These are phyloP conservation scores for Metarhizium album DNA, from an alignment of 2,329 filamentous ascomycete genomes.

Conservation along the genomic window DNA sequence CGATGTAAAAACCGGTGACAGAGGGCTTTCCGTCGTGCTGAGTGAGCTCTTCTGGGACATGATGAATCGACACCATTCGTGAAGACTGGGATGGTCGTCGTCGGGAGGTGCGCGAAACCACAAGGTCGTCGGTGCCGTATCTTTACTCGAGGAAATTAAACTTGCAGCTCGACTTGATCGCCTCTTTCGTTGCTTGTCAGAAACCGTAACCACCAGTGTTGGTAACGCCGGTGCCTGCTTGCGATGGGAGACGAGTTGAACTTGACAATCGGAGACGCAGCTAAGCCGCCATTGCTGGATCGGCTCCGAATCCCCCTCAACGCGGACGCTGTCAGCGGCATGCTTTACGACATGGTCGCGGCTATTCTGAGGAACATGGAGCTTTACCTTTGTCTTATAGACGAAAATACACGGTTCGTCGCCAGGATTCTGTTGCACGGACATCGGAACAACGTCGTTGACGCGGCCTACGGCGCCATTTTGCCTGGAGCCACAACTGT, in stretches of 20 bases:
- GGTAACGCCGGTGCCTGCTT: slow-evolving; percentile 50
- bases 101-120: slow-evolving; percentile 47
- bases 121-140: slow-evolving; percentile 36
- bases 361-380: not conserved
- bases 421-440: slow-evolving; percentile 19
- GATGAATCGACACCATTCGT: slow-evolving; percentile 50
- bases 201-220: slow-evolving; percentile 47
- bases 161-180: slow-evolving; percentile 53
- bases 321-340: slow-evolving; percentile 5
- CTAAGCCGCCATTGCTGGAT: slow-evolving; percentile 42
- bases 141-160: slow-evolving; percentile 39
- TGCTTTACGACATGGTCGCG: not conserved
- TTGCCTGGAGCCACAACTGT: slow-evolving; percentile 28
- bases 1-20: slow-evolving; percentile 42
- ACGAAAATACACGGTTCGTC: slow-evolving; percentile 41
- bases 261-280: slow-evolving; percentile 44
- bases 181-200: slow-evolving; percentile 52
- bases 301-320: slow-evolving; percentile 40
- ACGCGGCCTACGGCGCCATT: slow-evolving; percentile 25
- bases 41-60: slow-evolving; percentile 32
- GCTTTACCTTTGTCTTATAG: slow-evolving; percentile 43
- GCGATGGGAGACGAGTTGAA: slow-evolving; percentile 48
- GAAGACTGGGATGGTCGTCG: slow-evolving; percentile 38
- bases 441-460: slow-evolving; percentile 27
- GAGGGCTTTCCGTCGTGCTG: slow-evolving; percentile 38